phyloP scores from a whole-genome alignment of 345 rosid genomes.

The Carallia pectinifolia region DNA sequence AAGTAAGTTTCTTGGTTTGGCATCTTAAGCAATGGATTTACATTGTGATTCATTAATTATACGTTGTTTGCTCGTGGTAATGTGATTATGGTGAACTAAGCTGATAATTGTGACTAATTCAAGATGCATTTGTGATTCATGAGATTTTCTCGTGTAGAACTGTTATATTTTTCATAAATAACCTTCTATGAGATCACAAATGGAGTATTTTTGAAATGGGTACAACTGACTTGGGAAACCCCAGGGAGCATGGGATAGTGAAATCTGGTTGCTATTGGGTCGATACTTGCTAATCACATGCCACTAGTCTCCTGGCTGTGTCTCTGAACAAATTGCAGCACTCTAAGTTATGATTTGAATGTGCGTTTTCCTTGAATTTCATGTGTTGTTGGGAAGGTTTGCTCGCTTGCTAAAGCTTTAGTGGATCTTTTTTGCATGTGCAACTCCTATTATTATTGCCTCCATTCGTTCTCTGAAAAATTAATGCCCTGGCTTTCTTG shows the following conservation, averaged over 20 bases:
- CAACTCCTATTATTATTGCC: neutral
- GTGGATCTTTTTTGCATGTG: neutral
- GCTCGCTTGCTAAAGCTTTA: neutral
- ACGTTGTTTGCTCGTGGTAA: neutral
- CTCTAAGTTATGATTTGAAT: neutral
- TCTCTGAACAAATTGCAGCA: neutral
- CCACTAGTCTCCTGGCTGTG: neutral
- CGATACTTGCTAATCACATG: neutral
- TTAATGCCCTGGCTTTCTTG: neutral
- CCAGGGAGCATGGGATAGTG: no score
- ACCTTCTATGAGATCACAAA: no score
- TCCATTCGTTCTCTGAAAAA: neutral
- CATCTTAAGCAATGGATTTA: neutral
- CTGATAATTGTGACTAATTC: no score
- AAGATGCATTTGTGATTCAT: neutral
- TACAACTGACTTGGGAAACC: no score
- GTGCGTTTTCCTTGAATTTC: neutral
- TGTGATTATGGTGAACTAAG: no score
- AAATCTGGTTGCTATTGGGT: neutral
- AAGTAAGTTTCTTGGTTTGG: conserved; percentile 40
- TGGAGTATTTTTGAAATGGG: no score
- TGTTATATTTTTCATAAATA: no score
- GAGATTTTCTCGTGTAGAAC: neutral
- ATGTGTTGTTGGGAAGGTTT: neutral
- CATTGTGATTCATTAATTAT: neutral